phyloP scores from a whole-genome alignment of 208 protist species.

The Balamuthia mandrillaris region DNA sequence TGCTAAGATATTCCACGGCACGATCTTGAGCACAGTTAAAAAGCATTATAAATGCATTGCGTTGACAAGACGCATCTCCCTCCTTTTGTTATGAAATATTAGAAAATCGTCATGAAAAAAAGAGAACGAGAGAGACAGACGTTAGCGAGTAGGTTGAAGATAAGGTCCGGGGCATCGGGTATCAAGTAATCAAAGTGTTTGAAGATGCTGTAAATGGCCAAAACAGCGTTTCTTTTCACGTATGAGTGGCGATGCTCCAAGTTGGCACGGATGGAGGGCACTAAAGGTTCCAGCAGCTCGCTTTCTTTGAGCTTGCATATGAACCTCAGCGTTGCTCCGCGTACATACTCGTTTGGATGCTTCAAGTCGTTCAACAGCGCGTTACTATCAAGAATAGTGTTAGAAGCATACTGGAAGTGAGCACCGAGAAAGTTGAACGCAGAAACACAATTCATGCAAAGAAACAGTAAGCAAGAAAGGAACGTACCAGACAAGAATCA shows the following conservation, averaged over 20 bases:
- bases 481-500: slow-evolving; percentile 93
- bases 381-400: slow-evolving; percentile 58
- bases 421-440: no score
- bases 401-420: no score
- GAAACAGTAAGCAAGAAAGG: background rate
- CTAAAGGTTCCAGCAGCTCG: slow-evolving; percentile 93
- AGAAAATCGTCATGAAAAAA: background rate
- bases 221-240: slow-evolving; percentile 94
- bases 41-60: slow-evolving; percentile 97
- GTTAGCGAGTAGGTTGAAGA: slow-evolving; percentile 83
- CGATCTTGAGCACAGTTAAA: slow-evolving; percentile 86
- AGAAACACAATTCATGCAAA: background rate
- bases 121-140: slow-evolving; percentile 37
- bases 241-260: slow-evolving; percentile 87
- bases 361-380: slow-evolving; percentile 91
- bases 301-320: slow-evolving; percentile 92
- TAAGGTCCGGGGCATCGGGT: slow-evolving; percentile 91
- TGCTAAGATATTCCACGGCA: slow-evolving; percentile 85
- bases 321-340: slow-evolving; percentile 92
- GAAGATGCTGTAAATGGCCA: slow-evolving; percentile 92
- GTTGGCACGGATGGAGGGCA: slow-evolving; percentile 87
- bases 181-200: slow-evolving; percentile 87
- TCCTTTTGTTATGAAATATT: slow-evolving; percentile 22
- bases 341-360: slow-evolving; percentile 97
- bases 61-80: slow-evolving; percentile 84